Evolutionary conservation across 164 flowering plant genomes (phyloP), one percentile per base, ranked within the genome.

Genomic region (Berberis vulgaris): DNA sequence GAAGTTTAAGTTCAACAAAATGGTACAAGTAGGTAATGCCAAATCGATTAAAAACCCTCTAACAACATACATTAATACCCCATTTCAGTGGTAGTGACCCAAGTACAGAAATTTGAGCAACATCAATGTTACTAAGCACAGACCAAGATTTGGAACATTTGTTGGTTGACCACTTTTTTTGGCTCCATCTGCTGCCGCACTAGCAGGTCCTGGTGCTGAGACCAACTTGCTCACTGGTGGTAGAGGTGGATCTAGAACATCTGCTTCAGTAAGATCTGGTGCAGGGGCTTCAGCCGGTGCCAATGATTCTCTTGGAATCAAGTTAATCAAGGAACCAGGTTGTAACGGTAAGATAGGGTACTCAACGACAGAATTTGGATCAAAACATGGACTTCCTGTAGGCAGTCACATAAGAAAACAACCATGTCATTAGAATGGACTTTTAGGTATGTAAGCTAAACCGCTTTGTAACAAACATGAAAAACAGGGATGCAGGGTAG

Each of bases 191-290:
- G 41, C n/a, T 49, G 79, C 76, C 7, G 7, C 3, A 9, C 61
- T 44, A 42, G 75, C 26, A 41, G 79, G 70, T 44, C 56, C 65
- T 9, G 64, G 60, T 3, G 75, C 59, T 3, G 79, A 26, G 26
- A 26, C 54, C 0, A 61, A 52, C 2, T 41, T 56, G 9, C 53
- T 7, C 12, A 83, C 80, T 0, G 85, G 72, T 6, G 97, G 97
- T 39, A 91, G 73, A 7, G 97, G 97, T 56, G 97, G 96, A 53
- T 85, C 94, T 4, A 78, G 74, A 2, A 88, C 65, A 41, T 88
- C 84, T 0, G 62, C 65, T 4, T 64, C 73, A 3, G 73, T 67
- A 7, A 93, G 79, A 1, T 76, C 54, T 2, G 93, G 83, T 0
- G 61, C 69, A 0, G 88, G 89, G 5, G 88, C 73, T 47, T 56